These are phyloP conservation scores for Onygena corvina DNA, from an alignment of 2,329 filamentous ascomycete genomes.

Conservation along the genomic window DNA sequence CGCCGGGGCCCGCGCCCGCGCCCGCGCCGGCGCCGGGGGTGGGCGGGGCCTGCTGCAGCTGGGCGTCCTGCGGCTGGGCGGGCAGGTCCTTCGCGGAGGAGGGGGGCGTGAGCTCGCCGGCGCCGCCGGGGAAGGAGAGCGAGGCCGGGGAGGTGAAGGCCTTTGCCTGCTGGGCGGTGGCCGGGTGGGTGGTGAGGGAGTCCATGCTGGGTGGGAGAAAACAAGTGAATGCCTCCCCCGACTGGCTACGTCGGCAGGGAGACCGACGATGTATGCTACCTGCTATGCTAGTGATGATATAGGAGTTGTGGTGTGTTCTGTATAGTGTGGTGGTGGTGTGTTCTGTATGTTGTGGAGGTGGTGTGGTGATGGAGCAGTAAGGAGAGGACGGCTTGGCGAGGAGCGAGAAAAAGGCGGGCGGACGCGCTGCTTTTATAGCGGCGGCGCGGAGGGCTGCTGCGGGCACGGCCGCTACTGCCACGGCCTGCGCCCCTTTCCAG, in stretches of 20 bases:
- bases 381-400: background rate
- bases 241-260: background rate
- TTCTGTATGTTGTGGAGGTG: no score
- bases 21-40: constrained; percentile 47
- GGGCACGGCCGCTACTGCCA: no score
- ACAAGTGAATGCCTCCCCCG: constrained; percentile 97
- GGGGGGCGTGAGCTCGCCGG: constrained; percentile 71
- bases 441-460: no score
- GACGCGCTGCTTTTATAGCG: background rate
- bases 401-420: background rate
- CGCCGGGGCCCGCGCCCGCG: constrained; percentile 66
- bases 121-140: constrained; percentile 78
- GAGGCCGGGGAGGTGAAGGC: constrained; percentile 88
- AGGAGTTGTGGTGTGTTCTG: no score
- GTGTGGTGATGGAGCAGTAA: background rate
- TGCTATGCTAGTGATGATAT: background rate
- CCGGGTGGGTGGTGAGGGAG: constrained; percentile 78
- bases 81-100: constrained; percentile 49
- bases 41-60: constrained; percentile 34
- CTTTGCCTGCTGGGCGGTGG: constrained; percentile 85
- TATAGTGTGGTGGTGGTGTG: no score
- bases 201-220: constrained; percentile 80
- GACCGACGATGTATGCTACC: background rate
- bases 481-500: no score
- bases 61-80: constrained; percentile 8